phyloP scores from a whole-genome alignment of 73 alveolate species.

The Tetrahymena borealis region DNA sequence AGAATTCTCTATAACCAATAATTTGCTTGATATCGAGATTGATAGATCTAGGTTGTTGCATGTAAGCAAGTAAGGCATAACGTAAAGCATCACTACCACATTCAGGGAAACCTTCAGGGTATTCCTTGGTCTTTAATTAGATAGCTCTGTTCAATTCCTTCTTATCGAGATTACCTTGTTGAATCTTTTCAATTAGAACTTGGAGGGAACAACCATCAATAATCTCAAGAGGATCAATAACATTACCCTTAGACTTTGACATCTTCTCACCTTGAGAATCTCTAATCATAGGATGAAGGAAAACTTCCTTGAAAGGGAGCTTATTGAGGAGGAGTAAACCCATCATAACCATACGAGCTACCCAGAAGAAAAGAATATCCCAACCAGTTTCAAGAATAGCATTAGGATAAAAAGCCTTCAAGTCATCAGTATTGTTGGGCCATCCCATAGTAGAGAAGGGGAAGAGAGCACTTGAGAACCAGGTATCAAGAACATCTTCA shows the following conservation, averaged over 20 bases:
- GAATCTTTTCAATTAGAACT: slow-evolving; percentile 66
- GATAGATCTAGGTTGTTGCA: slow-evolving; percentile 76
- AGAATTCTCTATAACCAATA: slow-evolving; percentile 90
- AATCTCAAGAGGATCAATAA: slow-evolving; percentile 97
- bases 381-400: slow-evolving; percentile 94
- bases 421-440: slow-evolving; percentile 74
- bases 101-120: slow-evolving; percentile 43
- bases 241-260: slow-evolving; percentile 96
- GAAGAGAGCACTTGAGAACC: slow-evolving; percentile 98
- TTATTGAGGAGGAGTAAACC: slow-evolving; percentile 83
- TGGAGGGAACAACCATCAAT: slow-evolving; percentile 86
- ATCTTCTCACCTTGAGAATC: slow-evolving; percentile 91
- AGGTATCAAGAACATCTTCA: slow-evolving; percentile 98
- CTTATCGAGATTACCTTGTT: slow-evolving; percentile 85
- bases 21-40: slow-evolving; percentile 93
- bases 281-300: slow-evolving; percentile 90
- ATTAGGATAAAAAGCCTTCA: slow-evolving; percentile 94
- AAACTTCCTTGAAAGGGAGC: slow-evolving; percentile 94
- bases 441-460: slow-evolving; percentile 98
- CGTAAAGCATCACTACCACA: slow-evolving; percentile 99
- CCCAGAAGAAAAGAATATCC: slow-evolving; percentile 98
- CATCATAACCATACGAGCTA: slow-evolving; percentile 97
- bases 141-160: slow-evolving; percentile 62
- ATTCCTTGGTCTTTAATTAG: not conserved
- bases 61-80: slow-evolving; percentile 91